Conservation (phyloP, 208 protist species). For the Leishmania tarentolae region DNA sequence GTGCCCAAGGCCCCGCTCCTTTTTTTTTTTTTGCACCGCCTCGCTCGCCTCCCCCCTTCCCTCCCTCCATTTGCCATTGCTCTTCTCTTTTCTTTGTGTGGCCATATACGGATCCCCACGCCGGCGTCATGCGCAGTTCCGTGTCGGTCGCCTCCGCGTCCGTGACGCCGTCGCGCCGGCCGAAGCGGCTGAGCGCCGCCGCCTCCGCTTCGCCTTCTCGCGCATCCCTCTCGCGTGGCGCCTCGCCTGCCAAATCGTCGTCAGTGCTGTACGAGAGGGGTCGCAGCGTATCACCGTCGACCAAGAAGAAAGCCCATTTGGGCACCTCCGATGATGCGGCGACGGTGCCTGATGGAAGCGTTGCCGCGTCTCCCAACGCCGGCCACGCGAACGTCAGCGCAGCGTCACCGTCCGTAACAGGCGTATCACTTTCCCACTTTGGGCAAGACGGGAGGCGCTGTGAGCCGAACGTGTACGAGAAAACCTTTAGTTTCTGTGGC, state of each 20-base stretch:
- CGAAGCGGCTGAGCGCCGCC: not conserved
- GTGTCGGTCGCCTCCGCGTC: slow-evolving; percentile 5
- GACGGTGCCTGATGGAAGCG: not conserved
- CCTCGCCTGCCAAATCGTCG: not conserved
- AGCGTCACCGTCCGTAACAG: slow-evolving; percentile 6
- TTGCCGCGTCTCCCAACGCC: not conserved
- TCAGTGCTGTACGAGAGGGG: not conserved
- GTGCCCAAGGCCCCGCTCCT: not conserved
- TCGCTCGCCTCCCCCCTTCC: too few relatives aligned
- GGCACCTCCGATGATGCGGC: slow-evolving; percentile 1
- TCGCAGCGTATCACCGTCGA: slow-evolving; percentile 8
- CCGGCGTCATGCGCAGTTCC: not conserved
- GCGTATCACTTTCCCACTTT: slow-evolving; percentile 8
- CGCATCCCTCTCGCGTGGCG: not conserved
- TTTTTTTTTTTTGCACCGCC: too few relatives aligned
- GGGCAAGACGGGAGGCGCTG: slow-evolving; percentile 29
- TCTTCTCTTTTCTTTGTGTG: not conserved
- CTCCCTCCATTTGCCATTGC: not conserved
- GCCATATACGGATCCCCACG: not conserved
- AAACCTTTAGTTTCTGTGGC: slow-evolving; percentile 46
- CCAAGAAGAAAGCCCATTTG: not conserved
- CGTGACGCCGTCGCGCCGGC: not conserved
- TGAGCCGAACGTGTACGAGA: slow-evolving; percentile 41
- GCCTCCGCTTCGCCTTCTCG: slow-evolving; percentile 8
- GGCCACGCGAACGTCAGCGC: not conserved